These are phyloP conservation scores for Trametes polyzona DNA, from an alignment of 1,284 basidiomycete genomes.

Conservation along the genomic window DNA sequence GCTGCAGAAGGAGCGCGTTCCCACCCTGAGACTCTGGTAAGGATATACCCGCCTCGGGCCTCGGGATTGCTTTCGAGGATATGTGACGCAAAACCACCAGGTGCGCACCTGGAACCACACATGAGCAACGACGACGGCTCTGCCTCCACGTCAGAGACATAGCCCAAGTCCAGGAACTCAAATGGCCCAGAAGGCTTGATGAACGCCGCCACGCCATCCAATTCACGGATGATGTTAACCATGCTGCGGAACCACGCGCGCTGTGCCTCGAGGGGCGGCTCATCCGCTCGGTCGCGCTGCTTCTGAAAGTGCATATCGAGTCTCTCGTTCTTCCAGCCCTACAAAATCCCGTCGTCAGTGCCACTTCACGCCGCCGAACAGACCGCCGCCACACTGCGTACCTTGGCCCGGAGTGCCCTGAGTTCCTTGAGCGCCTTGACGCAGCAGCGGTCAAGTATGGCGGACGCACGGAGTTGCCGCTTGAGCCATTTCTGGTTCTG, in stretches of 20 bases:
- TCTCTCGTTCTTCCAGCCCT: constrained; percentile 11
- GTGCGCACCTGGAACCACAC: constrained; percentile 34
- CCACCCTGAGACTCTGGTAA: constrained; percentile 32
- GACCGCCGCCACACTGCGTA: not conserved
- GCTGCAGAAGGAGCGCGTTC: constrained; percentile 31
- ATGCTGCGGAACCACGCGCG: constrained; percentile 22
- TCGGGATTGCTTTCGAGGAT: constrained; percentile 33
- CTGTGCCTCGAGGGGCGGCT: not conserved
- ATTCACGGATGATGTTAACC: constrained; percentile 22
- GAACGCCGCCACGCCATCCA: constrained; percentile 16
- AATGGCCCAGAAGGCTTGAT: constrained; percentile 4
- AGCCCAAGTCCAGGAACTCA: constrained; percentile 31
- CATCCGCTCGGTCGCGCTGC: not conserved
- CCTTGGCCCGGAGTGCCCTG: not conserved
- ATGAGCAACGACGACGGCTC: not conserved
- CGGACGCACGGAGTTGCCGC: not conserved
- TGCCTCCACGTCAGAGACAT: not conserved
- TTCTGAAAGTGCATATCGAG: constrained; percentile 2
- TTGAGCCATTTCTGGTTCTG: no score
- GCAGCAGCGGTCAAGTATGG: not conserved
- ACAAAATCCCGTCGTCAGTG: no score
- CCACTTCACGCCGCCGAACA: not conserved
- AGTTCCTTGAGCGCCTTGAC: not conserved
- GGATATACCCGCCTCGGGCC: constrained; percentile 36
- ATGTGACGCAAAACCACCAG: constrained; percentile 40